Conservation (phyloP, 2,329 filamentous ascomycete species). For the Lachnellula arida region DNA sequence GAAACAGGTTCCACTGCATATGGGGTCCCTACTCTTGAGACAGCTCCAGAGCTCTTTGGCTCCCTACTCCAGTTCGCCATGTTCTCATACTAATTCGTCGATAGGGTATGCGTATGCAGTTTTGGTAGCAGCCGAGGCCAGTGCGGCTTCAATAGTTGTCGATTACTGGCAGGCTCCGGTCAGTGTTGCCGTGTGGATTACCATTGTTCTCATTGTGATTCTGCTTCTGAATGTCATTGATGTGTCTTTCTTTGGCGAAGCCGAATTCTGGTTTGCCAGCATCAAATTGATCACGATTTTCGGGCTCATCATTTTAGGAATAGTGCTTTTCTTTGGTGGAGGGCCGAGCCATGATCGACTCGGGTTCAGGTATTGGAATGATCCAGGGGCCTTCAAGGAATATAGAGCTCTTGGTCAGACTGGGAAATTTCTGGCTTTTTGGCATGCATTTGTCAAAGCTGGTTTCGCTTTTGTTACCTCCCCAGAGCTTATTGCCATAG, state of each 20-base stretch:
- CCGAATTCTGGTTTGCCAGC: constrained; percentile 57
- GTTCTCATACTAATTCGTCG: too few relatives aligned
- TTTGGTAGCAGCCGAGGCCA: background rate
- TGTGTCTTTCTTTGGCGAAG: constrained; percentile 54
- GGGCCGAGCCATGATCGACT: constrained; percentile 69
- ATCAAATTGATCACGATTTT: constrained; percentile 55
- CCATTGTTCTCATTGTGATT: constrained; percentile 35
- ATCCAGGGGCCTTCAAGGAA: constrained; percentile 66
- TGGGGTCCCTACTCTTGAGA: too few relatives aligned
- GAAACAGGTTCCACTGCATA: too few relatives aligned
- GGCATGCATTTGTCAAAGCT: constrained; percentile 43
- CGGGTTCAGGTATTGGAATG: constrained; percentile 65
- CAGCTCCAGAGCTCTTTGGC: too few relatives aligned
- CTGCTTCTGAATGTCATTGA: constrained; percentile 50
- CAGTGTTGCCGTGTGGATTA: constrained; percentile 15
- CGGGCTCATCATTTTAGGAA: constrained; percentile 58
- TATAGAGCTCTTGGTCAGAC: constrained; percentile 58
- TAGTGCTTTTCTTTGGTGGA: constrained; percentile 76
- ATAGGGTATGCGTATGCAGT: constrained; percentile 47
- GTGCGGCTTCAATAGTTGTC: background rate
- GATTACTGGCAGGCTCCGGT: constrained; percentile 4
- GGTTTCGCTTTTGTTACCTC: constrained; percentile 46
- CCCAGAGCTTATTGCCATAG: constrained; percentile 37
- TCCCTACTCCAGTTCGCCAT: too few relatives aligned
- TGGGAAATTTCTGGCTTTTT: constrained; percentile 55